phyloP scores from a whole-genome alignment of 768 basidiomycete genomes.

The Tricholoma sp. region DNA sequence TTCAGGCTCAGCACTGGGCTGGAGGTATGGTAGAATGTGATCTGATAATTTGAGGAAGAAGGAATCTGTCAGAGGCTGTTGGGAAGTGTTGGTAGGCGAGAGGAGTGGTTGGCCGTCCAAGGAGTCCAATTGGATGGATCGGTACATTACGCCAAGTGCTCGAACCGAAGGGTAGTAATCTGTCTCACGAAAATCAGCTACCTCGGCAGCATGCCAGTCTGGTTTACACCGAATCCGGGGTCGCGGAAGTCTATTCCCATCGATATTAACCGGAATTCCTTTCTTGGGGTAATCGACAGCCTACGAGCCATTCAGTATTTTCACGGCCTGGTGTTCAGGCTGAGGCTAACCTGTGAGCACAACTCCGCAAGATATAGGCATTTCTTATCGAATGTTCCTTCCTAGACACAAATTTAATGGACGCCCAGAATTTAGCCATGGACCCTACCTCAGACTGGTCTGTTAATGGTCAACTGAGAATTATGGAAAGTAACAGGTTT shows the following conservation, averaged over 20 bases:
- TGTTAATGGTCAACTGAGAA: constrained; percentile 18
- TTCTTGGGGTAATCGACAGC: constrained; percentile 83
- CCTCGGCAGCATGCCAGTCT: constrained; percentile 71
- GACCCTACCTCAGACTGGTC: constrained; percentile 64
- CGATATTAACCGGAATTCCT: constrained; percentile 58
- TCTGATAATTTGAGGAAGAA: constrained; percentile 30
- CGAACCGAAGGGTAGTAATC: constrained; percentile 71
- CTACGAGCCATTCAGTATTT: constrained; percentile 15
- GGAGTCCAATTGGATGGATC: constrained; percentile 45
- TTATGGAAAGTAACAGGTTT: background rate
- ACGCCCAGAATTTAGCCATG: background rate
- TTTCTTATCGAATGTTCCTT: constrained; percentile 52
- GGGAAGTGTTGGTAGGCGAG: constrained; percentile 8
- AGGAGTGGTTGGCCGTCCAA: constrained; percentile 26
- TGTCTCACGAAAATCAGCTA: constrained; percentile 45
- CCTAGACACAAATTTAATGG: constrained; percentile 27
- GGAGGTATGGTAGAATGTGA: constrained; percentile 25
- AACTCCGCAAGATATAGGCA: constrained; percentile 58
- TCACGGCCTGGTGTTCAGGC: background rate
- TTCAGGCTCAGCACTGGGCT: constrained; percentile 17
- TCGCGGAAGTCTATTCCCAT: constrained; percentile 39
- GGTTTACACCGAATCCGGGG: constrained; percentile 64
- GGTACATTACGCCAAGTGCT: constrained; percentile 70
- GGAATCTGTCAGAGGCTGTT: constrained; percentile 27
- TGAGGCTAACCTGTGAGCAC: constrained; percentile 42